Percentiles rank a stretch among this genome's conserved stretches.
Evolutionary conservation across 495 filamentous ascomycete species (phyloP).

Genomic region (Clohesyomyces aquaticus): DNA sequence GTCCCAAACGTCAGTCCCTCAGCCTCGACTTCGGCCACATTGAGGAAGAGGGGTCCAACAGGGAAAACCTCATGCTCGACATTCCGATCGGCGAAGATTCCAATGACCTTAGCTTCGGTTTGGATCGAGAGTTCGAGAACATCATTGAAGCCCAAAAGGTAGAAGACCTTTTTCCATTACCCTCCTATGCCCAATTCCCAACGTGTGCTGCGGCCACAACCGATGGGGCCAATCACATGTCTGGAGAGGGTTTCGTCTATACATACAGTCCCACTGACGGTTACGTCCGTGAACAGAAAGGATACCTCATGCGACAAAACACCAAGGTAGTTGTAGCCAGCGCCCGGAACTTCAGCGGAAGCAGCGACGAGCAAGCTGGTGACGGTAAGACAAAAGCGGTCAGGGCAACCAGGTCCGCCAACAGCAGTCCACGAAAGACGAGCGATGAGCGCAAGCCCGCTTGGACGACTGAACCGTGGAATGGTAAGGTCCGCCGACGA

Average conservation of each 20-base stretch:
- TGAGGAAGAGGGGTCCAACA: conserved; percentile 39
- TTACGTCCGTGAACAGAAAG: conserved; percentile 65
- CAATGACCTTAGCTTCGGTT: conserved; percentile 73
- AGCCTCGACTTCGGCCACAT: conserved; percentile 35
- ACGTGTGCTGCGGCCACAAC: conserved; percentile 20
- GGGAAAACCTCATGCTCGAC: conserved; percentile 63
- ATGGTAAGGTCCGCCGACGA: conserved; percentile 70
- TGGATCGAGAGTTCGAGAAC: conserved; percentile 91
- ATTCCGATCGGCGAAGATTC: conserved; percentile 60
- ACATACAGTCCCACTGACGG: conserved; percentile 41
- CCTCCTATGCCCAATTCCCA: conserved; percentile 39
- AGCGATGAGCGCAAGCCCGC: conserved; percentile 59
- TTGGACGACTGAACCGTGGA: conserved; percentile 97
- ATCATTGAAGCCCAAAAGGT: conserved; percentile 99
- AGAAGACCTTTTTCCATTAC: conserved; percentile 56
- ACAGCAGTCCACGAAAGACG: conserved; percentile 72
- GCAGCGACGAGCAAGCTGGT: conserved; percentile 49
- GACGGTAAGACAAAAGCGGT: neutral
- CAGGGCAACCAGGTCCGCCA: conserved; percentile 61
- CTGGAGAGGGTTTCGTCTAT: conserved; percentile 42
- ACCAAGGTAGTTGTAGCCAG: conserved; percentile 93
- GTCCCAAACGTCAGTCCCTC: conserved; percentile 40
- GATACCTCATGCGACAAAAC: conserved; percentile 98
- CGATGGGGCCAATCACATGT: conserved; percentile 32
- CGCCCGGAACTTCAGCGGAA: conserved; percentile 56